Evolutionary conservation across 2,329 filamentous ascomycete genomes (phyloP).

Genomic region (Chaetothyriales sp.): DNA sequence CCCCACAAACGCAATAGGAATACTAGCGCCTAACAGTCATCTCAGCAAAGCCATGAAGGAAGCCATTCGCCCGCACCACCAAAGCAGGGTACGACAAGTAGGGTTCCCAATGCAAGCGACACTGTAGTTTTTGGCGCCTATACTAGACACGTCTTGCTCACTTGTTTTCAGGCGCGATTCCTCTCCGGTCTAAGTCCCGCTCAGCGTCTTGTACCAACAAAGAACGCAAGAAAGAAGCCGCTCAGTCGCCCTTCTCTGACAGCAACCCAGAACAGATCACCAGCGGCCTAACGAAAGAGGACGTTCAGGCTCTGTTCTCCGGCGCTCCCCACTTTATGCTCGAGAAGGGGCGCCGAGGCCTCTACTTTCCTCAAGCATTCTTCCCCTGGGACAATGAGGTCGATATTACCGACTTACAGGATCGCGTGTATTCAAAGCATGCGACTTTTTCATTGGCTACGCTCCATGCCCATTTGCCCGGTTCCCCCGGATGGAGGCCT

Average conservation of each 20-base stretch:
- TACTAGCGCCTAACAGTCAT: not conserved
- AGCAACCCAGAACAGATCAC: not conserved
- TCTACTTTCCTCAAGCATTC: slow-evolving; percentile 31
- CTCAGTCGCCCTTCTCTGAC: not conserved
- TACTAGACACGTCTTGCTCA: not conserved
- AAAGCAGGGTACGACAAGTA: not conserved
- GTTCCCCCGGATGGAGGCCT: slow-evolving; percentile 17
- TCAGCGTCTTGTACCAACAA: not conserved
- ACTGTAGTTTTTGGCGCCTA: not conserved
- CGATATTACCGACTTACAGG: slow-evolving; percentile 28
- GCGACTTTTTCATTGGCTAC: slow-evolving; percentile 30
- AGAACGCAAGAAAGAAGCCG: not conserved
- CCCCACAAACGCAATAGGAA: not conserved
- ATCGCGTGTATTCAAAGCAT: slow-evolving; percentile 28
- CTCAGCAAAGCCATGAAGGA: not conserved
- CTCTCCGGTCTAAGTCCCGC: not conserved
- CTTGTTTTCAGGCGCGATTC: not conserved
- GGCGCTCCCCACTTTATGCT: slow-evolving; percentile 33
- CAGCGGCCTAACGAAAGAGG: slow-evolving; percentile 22
- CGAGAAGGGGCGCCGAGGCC: slow-evolving; percentile 28
- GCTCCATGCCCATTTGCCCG: slow-evolving; percentile 32
- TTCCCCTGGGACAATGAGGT: slow-evolving; percentile 32
- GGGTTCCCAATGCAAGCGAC: not conserved
- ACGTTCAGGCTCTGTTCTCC: slow-evolving; percentile 29
- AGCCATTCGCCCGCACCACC: not conserved